Evolutionary conservation across 805 yeast species (phyloP).

Genomic region (Candida chauliodis): DNA sequence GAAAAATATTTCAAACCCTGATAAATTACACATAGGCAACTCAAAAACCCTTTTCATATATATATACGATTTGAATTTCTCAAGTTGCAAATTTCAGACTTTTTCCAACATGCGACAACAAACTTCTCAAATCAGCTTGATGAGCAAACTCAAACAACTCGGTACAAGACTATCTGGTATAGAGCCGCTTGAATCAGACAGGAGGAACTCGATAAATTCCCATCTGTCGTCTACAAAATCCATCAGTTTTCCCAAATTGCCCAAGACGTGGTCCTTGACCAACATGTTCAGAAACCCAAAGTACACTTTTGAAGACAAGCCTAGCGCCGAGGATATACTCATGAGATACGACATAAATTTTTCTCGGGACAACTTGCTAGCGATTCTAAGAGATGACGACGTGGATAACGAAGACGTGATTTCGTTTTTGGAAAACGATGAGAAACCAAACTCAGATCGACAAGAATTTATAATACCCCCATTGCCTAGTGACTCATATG

Average conservation of each 20-base stretch:
- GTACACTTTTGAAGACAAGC: background rate
- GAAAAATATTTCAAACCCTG: too few relatives aligned
- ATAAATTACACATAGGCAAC: too few relatives aligned
- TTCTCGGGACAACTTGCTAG: constrained; percentile 1
- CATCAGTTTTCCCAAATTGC: background rate
- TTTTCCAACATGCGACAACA: background rate
- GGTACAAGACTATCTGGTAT: background rate
- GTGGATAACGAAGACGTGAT: background rate
- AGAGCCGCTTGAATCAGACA: background rate
- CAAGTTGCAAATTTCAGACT: background rate
- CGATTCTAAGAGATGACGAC: background rate
- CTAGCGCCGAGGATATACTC: too few relatives aligned
- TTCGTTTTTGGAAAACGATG: constrained; percentile 1
- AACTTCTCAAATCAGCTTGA: background rate
- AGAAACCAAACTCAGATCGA: background rate
- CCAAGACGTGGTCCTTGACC: constrained; percentile 1
- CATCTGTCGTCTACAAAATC: background rate
- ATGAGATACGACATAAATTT: background rate
- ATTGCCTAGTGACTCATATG: constrained; percentile 4
- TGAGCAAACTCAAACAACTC: constrained; percentile 1
- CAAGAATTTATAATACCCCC: constrained; percentile 3
- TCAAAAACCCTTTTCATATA: too few relatives aligned
- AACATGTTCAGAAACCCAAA: constrained; percentile 1
- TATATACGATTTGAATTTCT: background rate
- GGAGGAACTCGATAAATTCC: constrained; percentile 5